phyloP scores from a whole-genome alignment of 2,329 filamentous ascomycete genomes.

The Aplosporella prunicola region DNA sequence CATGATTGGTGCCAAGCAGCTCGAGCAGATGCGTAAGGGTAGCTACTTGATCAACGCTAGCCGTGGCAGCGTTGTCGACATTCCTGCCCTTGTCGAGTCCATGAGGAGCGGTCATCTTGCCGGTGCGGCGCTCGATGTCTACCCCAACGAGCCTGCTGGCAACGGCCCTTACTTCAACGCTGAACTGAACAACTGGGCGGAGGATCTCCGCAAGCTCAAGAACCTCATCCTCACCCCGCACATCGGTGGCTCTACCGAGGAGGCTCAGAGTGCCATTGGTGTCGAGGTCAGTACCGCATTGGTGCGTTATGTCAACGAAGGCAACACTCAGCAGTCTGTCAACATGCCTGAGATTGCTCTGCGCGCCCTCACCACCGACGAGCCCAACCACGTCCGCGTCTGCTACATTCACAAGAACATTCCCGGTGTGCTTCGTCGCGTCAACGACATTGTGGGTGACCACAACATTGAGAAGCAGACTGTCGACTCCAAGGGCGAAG shows the following conservation, averaged over 20 bases:
- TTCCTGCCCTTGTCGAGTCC: constrained; percentile 79
- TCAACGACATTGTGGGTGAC: constrained; percentile 87
- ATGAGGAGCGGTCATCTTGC: constrained; percentile 80
- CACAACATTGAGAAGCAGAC: constrained; percentile 99
- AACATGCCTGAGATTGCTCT: constrained; percentile 94
- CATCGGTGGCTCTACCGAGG: constrained; percentile 95
- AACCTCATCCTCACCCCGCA: constrained; percentile 95
- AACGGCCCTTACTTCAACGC: constrained; percentile 94
- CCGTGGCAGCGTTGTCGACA: constrained; percentile 87
- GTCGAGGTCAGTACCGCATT: constrained; percentile 83
- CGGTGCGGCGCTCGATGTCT: constrained; percentile 93
- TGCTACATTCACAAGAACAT: constrained; percentile 97
- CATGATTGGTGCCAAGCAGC: constrained; percentile 72
- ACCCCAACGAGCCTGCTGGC: constrained; percentile 82
- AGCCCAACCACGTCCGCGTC: constrained; percentile 80
- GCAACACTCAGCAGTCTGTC: constrained; percentile 80
- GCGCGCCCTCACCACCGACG: constrained; percentile 80
- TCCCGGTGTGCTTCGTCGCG: constrained; percentile 85
- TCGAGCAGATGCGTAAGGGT: constrained; percentile 84
- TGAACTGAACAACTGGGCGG: constrained; percentile 71
- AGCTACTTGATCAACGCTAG: constrained; percentile 95
- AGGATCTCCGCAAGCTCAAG: constrained; percentile 73
- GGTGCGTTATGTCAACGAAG: constrained; percentile 92
- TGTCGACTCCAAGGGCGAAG: constrained; percentile 86
- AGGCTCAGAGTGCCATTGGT: constrained; percentile 92